Percentiles rank a stretch among this genome's conserved stretches.
Conservation (phyloP, 768 basidiomycete genomes). For the Boletus patriciae region DNA sequence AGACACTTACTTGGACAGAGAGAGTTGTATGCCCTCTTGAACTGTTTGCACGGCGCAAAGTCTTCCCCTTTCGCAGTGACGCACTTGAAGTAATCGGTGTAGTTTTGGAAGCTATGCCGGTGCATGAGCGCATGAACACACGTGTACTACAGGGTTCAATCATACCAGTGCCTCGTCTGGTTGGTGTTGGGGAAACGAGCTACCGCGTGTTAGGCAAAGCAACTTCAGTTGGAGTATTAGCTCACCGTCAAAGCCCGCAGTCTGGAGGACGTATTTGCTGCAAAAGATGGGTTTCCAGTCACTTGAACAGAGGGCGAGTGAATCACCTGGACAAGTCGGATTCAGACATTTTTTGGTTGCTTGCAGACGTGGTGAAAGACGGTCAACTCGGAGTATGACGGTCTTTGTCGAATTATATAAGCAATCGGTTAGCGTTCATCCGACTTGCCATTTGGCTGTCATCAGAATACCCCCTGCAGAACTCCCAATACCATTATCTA, state of each 20-base stretch:
- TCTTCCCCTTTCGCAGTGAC: constrained; percentile 96
- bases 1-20: constrained; percentile 89
- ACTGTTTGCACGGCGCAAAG: constrained; percentile 98
- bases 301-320: background rate
- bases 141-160: constrained; percentile 3
- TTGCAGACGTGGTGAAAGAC: constrained; percentile 44
- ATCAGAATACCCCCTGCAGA: background rate
- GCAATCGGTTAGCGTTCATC: background rate
- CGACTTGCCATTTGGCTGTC: background rate
- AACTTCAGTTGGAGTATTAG: constrained; percentile 3
- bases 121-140: background rate
- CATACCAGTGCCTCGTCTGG: constrained; percentile 95
- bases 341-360: constrained; percentile 63
- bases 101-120: constrained; percentile 82
- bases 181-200: constrained; percentile 90
- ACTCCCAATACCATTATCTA: background rate
- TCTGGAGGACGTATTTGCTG: constrained; percentile 89
- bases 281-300: constrained; percentile 18
- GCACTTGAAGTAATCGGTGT: constrained; percentile 98
- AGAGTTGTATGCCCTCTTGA: constrained; percentile 93
- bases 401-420: constrained; percentile 39
- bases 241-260: constrained; percentile 90
- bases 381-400: constrained; percentile 28
- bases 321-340: constrained; percentile 54
- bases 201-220: constrained; percentile 32